Percentiles rank a stretch among this genome's conserved stretches.
These are phyloP conservation scores for Immersiella caudata DNA, from an alignment of 495 filamentous ascomycete genomes.

Conservation along the genomic window DNA sequence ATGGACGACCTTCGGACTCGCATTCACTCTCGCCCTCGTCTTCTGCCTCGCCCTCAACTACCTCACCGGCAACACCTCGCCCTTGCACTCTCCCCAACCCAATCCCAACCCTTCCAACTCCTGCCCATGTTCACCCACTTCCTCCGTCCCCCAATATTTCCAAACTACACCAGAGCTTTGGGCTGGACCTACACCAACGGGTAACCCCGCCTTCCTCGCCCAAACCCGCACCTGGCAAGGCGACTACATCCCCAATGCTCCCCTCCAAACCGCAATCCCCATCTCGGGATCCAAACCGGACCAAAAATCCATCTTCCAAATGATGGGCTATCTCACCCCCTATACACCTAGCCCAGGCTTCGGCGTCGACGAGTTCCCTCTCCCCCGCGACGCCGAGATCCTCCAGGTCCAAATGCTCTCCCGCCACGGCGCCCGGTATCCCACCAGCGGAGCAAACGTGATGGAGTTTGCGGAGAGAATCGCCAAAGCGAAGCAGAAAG, in stretches of 20 bases:
- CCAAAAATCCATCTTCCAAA: constrained; percentile 55
- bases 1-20: constrained; percentile 6
- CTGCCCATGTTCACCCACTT: constrained; percentile 25
- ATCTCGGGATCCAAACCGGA: constrained; percentile 52
- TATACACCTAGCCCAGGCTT: constrained; percentile 53
- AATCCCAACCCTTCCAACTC: neutral
- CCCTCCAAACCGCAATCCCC: constrained; percentile 60
- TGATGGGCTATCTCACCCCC: constrained; percentile 47
- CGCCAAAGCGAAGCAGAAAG: constrained; percentile 51
- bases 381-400: constrained; percentile 59
- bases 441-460: constrained; percentile 62
- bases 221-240: constrained; percentile 56
- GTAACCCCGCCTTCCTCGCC: constrained; percentile 58
- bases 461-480: constrained; percentile 62
- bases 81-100: constrained; percentile 18
- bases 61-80: constrained; percentile 20
- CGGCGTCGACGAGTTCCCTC: constrained; percentile 58
- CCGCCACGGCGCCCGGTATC: constrained; percentile 78
- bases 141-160: constrained; percentile 57
- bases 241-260: constrained; percentile 57
- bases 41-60: constrained; percentile 24
- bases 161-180: constrained; percentile 50
- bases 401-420: constrained; percentile 66
- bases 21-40: constrained; percentile 23
- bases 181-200: constrained; percentile 61